Evolutionary conservation across 73 alveolate species (phyloP), one percentile per base, ranked within the genome.

Genomic region (Urostyla sp.): DNA sequence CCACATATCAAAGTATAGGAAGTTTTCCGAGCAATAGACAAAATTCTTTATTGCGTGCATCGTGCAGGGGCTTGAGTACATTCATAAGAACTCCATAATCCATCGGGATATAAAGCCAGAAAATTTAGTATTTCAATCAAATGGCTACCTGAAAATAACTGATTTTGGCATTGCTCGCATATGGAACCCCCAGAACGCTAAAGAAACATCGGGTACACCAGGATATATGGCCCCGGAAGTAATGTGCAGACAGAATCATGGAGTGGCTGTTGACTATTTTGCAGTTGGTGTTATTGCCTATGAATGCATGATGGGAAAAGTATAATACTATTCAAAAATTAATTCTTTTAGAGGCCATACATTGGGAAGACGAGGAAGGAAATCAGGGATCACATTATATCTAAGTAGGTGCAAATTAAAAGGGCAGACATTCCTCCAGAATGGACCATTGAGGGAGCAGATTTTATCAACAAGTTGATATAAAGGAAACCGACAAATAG

Each of bases 161-260:
- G 90, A 80, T 28, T 80, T 80, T 35, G 90, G 90, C 2, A 80
- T 80, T 7, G 84, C 90, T 0, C 46, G 90, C 20, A 67, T 80
- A 0, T 80, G 90, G 90, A 80, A 45, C 34, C 90, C 90, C 11
- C 85, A 80, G 28, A 80, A 80, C 78, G 1, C 76, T 1, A 60
- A 67, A 35, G 90, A 67, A 36, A 80, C 90, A 5, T 43, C 77
- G 31, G 90, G 90, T 2, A 80, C 90, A 20, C 90, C 90, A 0
- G 90, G 90, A 7, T 80, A 80, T 36, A 80, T 80, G 90, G 80
- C 80, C 44, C 90, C 90, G 8, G 90, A 80, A 38, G 90, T 80
- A 13, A 80, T 80, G 90, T 80, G 90, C 27, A 7, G 90, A 15
- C 52, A 69, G 46, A 80, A 80, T 52, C 90, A 80, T 80, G 90